These are phyloP conservation scores for Fraxinus anomala DNA, from an alignment of 257 asterid genomes.

Conservation along the genomic window DNA sequence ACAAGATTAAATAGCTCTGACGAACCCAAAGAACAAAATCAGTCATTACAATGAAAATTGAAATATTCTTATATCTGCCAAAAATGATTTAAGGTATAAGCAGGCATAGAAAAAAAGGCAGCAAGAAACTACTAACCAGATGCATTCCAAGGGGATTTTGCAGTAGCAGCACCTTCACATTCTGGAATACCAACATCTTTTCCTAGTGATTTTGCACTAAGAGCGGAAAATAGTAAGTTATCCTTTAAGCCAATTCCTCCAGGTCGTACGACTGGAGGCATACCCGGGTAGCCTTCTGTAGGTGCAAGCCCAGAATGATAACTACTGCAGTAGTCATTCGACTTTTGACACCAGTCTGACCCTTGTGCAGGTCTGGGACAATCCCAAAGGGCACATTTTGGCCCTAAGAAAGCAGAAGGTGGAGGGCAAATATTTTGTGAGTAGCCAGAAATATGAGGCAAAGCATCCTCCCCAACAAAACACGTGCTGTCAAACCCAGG, in stretches of 20 bases:
- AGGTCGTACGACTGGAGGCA: constrained; percentile 82
- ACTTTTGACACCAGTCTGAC: constrained; percentile 53
- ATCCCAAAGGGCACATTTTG: constrained; percentile 99
- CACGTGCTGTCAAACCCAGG: constrained; percentile 54
- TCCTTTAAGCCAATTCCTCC: constrained; percentile 93
- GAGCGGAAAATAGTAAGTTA: constrained; percentile 86
- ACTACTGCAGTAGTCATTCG: constrained; percentile 60
- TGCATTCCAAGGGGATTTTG: constrained; percentile 99
- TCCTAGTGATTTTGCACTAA: constrained; percentile 77
- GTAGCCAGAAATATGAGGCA: constrained; percentile 56
- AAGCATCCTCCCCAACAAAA: constrained; percentile 51
- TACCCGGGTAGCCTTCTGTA: constrained; percentile 75
- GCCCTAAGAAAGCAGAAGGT: constrained; percentile 91
- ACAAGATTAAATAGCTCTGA: constrained; percentile 84
- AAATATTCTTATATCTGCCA: background rate
- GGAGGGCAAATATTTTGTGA: constrained; percentile 74
- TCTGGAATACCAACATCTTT: constrained; percentile 91
- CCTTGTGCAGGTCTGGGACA: constrained; percentile 62
- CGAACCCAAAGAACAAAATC: constrained; percentile 24
- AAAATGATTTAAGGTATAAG: background rate
- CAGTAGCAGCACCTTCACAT: constrained; percentile 97
- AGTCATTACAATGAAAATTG: constrained; percentile 11
- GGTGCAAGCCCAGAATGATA: constrained; percentile 75
- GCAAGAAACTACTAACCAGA: constrained; percentile 52
- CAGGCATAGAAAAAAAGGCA: background rate